Evolutionary conservation across 192 early-diverging fungal genomes (phyloP).

Genomic region (Umbelopsis vinacea): DNA sequence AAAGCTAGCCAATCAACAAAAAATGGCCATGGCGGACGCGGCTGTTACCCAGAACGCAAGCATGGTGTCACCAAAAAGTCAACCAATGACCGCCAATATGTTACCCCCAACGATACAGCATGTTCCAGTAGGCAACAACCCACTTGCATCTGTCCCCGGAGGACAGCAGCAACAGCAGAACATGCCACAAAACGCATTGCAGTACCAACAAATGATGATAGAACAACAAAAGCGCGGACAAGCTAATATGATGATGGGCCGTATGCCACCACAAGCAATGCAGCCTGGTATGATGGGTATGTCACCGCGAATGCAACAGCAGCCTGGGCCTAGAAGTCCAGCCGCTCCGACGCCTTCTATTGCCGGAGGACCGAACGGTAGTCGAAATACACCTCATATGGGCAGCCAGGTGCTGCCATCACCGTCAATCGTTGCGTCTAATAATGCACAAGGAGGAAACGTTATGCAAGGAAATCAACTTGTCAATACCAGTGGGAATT

Average conservation of each 20-base stretch:
- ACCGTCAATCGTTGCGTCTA: slow-evolving; percentile 10
- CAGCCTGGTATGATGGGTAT: slow-evolving; percentile 17
- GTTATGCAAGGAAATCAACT: not conserved
- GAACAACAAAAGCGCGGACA: slow-evolving; percentile 11
- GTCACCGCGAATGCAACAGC: slow-evolving; percentile 13
- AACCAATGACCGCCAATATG: not conserved
- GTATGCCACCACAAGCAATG: slow-evolving; percentile 5
- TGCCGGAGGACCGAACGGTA: not conserved
- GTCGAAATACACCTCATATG: slow-evolving; percentile 1
- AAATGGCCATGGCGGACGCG: slow-evolving; percentile 18
- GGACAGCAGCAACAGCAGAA: not conserved
- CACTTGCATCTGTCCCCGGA: not conserved
- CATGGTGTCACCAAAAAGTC: slow-evolving; percentile 10
- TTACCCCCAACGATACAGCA: slow-evolving; percentile 2
- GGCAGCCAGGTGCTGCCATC: slow-evolving; percentile 22
- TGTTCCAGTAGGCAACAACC: not conserved
- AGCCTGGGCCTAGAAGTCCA: not conserved
- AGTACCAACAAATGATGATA: slow-evolving; percentile 14
- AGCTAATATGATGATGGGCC: slow-evolving; percentile 14
- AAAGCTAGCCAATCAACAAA: slow-evolving; percentile 13
- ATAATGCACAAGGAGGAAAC: not conserved
- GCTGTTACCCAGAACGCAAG: not conserved
- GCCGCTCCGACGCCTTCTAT: not conserved
- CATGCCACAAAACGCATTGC: not conserved
- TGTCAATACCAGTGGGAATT: not conserved